Evolutionary conservation across 371 early-diverging fungal genomes (phyloP).

Genomic region (Catenaria anguillulae): DNA sequence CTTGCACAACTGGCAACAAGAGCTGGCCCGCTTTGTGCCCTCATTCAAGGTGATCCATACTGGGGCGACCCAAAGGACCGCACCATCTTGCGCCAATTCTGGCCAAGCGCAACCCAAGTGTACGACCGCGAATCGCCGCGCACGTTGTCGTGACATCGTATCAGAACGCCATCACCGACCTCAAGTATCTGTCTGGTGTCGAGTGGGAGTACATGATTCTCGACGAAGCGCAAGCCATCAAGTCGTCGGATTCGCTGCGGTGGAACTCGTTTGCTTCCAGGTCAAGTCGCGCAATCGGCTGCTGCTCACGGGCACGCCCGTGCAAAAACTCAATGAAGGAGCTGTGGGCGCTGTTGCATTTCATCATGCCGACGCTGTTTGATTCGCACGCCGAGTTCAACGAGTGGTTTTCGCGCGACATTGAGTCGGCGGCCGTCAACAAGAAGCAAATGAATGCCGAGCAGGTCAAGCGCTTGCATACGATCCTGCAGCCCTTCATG

Average conservation of each 20-base stretch:
- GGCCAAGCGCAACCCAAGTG: slow-evolving; percentile 56
- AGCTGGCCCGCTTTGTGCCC: slow-evolving; percentile 81
- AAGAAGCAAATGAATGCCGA: slow-evolving; percentile 70
- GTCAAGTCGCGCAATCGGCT: slow-evolving; percentile 86
- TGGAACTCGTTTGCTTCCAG: slow-evolving; percentile 88
- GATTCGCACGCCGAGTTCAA: slow-evolving; percentile 89
- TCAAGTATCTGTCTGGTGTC: slow-evolving; percentile 67
- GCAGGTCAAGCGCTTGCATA: slow-evolving; percentile 79
- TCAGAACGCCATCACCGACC: slow-evolving; percentile 57
- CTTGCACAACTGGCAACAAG: slow-evolving; percentile 95
- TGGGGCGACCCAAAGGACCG: slow-evolving; percentile 88
- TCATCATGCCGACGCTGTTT: slow-evolving; percentile 96
- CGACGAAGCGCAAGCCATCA: slow-evolving; percentile 98
- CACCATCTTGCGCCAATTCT: slow-evolving; percentile 66
- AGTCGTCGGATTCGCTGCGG: slow-evolving; percentile 70
- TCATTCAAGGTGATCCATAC: slow-evolving; percentile 74
- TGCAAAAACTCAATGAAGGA: slow-evolving; percentile 96
- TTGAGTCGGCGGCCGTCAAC: slow-evolving; percentile 81
- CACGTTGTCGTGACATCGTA: slow-evolving; percentile 92
- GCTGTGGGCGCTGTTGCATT: slow-evolving; percentile 93
- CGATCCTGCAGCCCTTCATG: slow-evolving; percentile 98
- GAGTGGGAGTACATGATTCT: slow-evolving; percentile 98
- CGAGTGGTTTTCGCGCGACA: slow-evolving; percentile 91
- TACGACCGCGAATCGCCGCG: slow-evolving; percentile 69
- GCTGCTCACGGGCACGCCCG: slow-evolving; percentile 91